Evolutionary conservation across 305 asterid species (phyloP), one percentile per base, ranked within the genome.

Genomic region (Fraxinus baroniana): DNA sequence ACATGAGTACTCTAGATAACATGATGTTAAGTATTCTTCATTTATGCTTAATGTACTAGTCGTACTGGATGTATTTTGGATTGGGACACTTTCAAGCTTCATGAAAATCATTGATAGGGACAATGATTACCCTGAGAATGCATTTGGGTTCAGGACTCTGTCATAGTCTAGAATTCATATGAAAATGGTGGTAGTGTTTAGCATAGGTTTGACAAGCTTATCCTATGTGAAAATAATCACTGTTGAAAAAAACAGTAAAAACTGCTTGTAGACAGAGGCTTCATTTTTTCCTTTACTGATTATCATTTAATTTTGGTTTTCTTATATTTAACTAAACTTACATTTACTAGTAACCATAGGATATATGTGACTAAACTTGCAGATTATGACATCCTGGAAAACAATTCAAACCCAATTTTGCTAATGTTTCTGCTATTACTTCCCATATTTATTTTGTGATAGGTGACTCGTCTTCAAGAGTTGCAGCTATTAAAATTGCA

Each of bases 401-500:
- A 70, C 75, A 28, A 30, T 30, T 13, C 39, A 15, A 5, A 70
- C 39, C 75, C 22, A 70, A 20, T 5, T 30, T 30, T 12, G 22
- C 41, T 70, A 70, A 30, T 70, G 74, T 30, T 70, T 28, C 35
- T 62, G 57, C 22, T 36, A 8, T 80, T 37, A 46, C 52, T 57
- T 75, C 77, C 81, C 57, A 46, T 88, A 60, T 62, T 77, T 73
- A 57, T 64, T 7, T 62, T 79, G 79, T 87, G 83, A 83, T 89
- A 96, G 99, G 97, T 94, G 80, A 86, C 98, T 86, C 97, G 98
- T 81, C 92, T 94, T 72, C 94, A 91, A 86, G 99, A 94, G 84
- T 92, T 94, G 83, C 97, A 92, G 86, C 79, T 91, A 81, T 93
- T 92, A 79, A 91, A 85, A 88, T 78, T 85, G 80, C 95, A 92